These are phyloP conservation scores for Nidularia sp. DNA, from an alignment of 768 basidiomycete species.

Conservation along the genomic window DNA sequence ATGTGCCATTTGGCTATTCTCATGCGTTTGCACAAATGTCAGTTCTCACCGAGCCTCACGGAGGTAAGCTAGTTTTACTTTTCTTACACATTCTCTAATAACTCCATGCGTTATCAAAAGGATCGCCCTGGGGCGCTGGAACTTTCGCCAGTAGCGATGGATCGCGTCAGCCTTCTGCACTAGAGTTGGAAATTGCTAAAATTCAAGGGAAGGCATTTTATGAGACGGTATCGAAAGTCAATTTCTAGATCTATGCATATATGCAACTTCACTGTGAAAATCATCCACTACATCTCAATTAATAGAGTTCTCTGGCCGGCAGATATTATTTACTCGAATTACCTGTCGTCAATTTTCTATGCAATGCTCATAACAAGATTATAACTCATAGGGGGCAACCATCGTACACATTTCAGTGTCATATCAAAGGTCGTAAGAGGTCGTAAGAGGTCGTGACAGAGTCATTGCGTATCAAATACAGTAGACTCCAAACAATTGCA, in stretches of 20 bases:
- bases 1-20: constrained; percentile 34
- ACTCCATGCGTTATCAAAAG: constrained; percentile 22
- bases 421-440: too few species aligned
- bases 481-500: too few species aligned
- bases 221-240: constrained; percentile 39
- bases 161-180: constrained; percentile 51
- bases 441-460: too few species aligned
- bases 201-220: constrained; percentile 59
- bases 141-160: constrained; percentile 55
- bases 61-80: constrained; percentile 37
- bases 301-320: too few species aligned
- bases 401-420: too few species aligned
- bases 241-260: constrained; percentile 16
- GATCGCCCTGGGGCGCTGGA: constrained; percentile 82
- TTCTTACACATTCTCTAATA: background rate
- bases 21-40: constrained; percentile 21
- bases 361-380: too few species aligned
- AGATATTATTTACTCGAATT: too few species aligned
- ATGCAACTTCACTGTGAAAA: background rate
- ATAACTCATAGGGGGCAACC: too few species aligned
- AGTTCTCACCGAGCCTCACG: constrained; percentile 49
- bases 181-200: constrained; percentile 54
- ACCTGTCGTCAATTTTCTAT: too few species aligned
- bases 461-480: too few species aligned
- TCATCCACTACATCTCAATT: background rate